A percentile compares a stretch with the other conserved stretches of the same genome.
Conservation (phyloP, 2,329 filamentous ascomycete species). For the Fusarium begoniae region DNA sequence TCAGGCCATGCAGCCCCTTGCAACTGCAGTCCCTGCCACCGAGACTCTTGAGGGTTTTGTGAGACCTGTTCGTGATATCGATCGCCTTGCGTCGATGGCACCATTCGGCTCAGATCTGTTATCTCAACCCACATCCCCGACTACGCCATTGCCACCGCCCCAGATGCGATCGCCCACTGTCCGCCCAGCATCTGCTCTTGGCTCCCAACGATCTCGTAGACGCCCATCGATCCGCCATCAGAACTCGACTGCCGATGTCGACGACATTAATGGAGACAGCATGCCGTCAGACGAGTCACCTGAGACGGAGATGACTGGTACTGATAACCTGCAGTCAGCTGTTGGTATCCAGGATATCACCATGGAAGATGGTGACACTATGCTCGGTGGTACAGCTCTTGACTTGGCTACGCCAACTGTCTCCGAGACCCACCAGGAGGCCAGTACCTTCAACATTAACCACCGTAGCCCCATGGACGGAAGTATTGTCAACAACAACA, state of each 20-base stretch:
- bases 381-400: constrained; percentile 79
- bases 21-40: constrained; percentile 72
- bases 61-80: constrained; percentile 81
- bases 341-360: constrained; percentile 86
- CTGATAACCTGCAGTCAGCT: constrained; percentile 79
- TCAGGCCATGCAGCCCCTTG: constrained; percentile 68
- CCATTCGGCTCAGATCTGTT: constrained; percentile 74
- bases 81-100: constrained; percentile 85
- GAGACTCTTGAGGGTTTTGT: constrained; percentile 79
- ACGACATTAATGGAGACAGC: constrained; percentile 87
- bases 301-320: constrained; percentile 81
- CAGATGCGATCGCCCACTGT: constrained; percentile 65
- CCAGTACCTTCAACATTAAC: constrained; percentile 93
- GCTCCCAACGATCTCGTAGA: constrained; percentile 66
- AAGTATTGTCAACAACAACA: constrained; percentile 79
- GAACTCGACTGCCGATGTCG: constrained; percentile 86
- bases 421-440: constrained; percentile 81
- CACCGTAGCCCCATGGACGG: constrained; percentile 86
- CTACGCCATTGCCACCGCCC: constrained; percentile 78
- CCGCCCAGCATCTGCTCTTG: constrained; percentile 62
- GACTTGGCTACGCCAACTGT: constrained; percentile 80
- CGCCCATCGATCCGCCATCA: constrained; percentile 91
- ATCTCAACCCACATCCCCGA: constrained; percentile 93
- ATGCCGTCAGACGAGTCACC: constrained; percentile 80
- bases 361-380: constrained; percentile 81